Evolutionary conservation across 331 rosid species (phyloP).

Genomic region (Spiraea crenata): DNA sequence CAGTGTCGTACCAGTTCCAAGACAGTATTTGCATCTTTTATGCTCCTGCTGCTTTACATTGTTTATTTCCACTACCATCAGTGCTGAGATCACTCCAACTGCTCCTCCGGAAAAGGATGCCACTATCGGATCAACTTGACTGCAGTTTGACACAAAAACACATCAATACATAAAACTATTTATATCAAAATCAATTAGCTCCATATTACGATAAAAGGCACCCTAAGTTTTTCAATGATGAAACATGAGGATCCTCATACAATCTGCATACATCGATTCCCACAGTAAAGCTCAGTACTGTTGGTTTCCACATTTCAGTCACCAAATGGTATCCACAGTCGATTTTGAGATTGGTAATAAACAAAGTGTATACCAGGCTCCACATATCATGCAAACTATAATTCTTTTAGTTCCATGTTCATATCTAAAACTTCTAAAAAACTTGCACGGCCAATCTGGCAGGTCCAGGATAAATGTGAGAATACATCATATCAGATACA

Average conservation of each 20-base stretch:
- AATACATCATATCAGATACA: too few species aligned
- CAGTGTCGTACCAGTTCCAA: conserved; percentile 78
- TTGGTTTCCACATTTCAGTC: neutral
- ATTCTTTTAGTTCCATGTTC: neutral
- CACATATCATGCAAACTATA: too few species aligned
- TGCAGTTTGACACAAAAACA: conserved; percentile 34
- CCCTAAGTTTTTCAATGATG: neutral
- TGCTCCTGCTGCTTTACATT: conserved; percentile 93
- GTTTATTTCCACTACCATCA: conserved; percentile 95
- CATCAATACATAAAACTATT: conserved; percentile 18
- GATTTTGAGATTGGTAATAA: too few species aligned
- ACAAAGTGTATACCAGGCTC: too few species aligned
- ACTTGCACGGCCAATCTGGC: too few species aligned
- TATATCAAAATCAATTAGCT: conserved; percentile 14
- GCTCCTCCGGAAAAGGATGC: conserved; percentile 99
- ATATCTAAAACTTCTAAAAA: neutral
- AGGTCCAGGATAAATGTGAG: too few species aligned
- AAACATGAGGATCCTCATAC: neutral
- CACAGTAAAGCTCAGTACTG: neutral
- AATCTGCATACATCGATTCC: neutral
- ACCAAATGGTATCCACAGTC: neutral
- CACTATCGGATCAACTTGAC: conserved; percentile 98
- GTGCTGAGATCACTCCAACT: conserved; percentile 91
- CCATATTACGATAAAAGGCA: conserved; percentile 2
- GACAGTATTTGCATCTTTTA: conserved; percentile 94